A percentile compares a stretch with the other conserved stretches of the same genome.
These are phyloP conservation scores for Elongisporangium anandrum DNA, from an alignment of 352 stramenopile genomes.

Conservation along the genomic window DNA sequence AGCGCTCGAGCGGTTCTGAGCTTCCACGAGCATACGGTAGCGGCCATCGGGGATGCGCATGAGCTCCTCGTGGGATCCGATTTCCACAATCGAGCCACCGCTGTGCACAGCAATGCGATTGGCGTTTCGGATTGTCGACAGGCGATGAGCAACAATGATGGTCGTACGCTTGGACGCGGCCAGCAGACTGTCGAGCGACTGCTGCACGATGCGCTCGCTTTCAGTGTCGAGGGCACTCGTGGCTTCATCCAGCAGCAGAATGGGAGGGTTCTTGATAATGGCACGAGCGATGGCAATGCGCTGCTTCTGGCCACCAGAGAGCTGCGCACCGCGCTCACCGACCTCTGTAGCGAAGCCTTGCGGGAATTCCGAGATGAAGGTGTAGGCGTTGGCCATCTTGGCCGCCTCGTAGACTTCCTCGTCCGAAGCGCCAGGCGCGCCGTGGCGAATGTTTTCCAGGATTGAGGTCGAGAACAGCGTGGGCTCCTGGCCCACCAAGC, in stretches of 20 bases:
- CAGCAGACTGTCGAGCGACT: slow-evolving; percentile 73
- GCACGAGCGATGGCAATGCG: slow-evolving; percentile 87
- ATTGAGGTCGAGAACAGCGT: slow-evolving; percentile 35
- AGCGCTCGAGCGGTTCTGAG: neutral
- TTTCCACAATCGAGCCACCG: slow-evolving; percentile 65
- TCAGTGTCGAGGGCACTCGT: slow-evolving; percentile 71
- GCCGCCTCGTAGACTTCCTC: slow-evolving; percentile 70
- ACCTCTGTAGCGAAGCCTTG: slow-evolving; percentile 84
- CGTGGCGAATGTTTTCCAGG: slow-evolving; percentile 56
- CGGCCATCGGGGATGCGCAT: slow-evolving; percentile 42
- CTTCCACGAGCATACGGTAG: slow-evolving; percentile 37
- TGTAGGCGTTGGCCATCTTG: slow-evolving; percentile 73
- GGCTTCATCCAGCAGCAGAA: slow-evolving; percentile 85
- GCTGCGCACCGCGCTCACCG: slow-evolving; percentile 53
- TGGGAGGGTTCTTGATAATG: slow-evolving; percentile 62
- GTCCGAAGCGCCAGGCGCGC: slow-evolving; percentile 49
- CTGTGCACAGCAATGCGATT: slow-evolving; percentile 82
- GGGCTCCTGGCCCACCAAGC: slow-evolving; percentile 88
- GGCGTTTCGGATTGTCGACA: slow-evolving; percentile 74
- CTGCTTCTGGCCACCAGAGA: slow-evolving; percentile 93
- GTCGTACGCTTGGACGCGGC: slow-evolving; percentile 63
- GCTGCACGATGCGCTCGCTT: slow-evolving; percentile 86
- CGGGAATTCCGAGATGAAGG: slow-evolving; percentile 85
- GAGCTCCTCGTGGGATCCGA: slow-evolving; percentile 80
- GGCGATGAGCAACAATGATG: slow-evolving; percentile 77